These are phyloP conservation scores for Camelina hispida DNA, from an alignment of 345 rosid species.

Conservation along the genomic window DNA sequence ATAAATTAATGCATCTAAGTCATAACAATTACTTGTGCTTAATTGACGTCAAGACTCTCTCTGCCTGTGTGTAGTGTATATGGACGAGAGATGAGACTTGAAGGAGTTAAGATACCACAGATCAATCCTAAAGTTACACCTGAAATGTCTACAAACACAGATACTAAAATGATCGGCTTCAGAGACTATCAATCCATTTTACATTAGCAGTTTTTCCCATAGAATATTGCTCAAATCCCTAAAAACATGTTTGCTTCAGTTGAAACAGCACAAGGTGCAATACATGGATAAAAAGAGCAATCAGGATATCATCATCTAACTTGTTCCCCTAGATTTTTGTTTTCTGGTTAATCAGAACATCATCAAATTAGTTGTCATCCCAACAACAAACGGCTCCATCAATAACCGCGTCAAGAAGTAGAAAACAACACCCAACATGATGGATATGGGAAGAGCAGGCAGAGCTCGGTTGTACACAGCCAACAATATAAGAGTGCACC, in stretches of 20 bases:
- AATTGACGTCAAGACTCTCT: too few species aligned
- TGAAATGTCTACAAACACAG: constrained; percentile 1
- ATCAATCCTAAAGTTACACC: constrained; percentile 6
- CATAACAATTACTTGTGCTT: too few species aligned
- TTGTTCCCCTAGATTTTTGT: constrained; percentile 21
- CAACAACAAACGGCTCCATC: constrained; percentile 94
- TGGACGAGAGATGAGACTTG: too few species aligned
- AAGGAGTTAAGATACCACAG: not conserved
- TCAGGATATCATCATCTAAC: constrained; percentile 34
- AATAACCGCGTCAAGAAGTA: constrained; percentile 91
- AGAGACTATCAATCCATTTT: not conserved
- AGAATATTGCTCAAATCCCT: not conserved
- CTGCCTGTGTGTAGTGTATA: too few species aligned
- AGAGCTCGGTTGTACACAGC: constrained; percentile 79
- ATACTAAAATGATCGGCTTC: not conserved
- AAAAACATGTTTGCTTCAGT: constrained; percentile 3
- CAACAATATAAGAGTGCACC: constrained; percentile 94
- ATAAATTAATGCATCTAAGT: too few species aligned
- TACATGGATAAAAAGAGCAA: constrained; percentile 6
- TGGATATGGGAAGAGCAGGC: constrained; percentile 97
- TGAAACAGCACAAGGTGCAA: constrained; percentile 25
- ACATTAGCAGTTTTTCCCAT: constrained; percentile 8
- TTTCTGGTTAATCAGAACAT: constrained; percentile 61
- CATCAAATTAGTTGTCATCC: constrained; percentile 72
- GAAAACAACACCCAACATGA: constrained; percentile 78